Evolutionary conservation across 371 early-diverging fungal genomes (phyloP).

Genomic region (Capillidium rhysosporum): DNA sequence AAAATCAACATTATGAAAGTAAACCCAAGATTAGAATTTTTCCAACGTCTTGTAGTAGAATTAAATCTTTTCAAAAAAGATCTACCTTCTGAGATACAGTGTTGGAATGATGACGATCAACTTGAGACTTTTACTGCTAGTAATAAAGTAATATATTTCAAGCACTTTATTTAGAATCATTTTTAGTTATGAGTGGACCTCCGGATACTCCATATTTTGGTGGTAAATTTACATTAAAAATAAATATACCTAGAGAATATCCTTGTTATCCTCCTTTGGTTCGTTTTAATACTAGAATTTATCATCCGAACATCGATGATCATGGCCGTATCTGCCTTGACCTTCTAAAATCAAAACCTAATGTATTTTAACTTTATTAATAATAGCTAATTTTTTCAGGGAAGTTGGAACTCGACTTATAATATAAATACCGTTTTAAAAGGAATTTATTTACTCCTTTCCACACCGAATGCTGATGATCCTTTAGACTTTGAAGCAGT

Average conservation of each 20-base stretch:
- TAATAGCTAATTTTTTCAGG: slow-evolving; percentile 2
- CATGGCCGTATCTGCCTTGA: slow-evolving; percentile 89
- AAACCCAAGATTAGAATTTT: no score
- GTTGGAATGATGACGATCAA: background rate
- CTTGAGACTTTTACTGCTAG: background rate
- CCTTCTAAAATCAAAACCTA: slow-evolving; percentile 19
- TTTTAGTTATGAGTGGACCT: slow-evolving; percentile 3
- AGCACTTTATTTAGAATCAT: no score
- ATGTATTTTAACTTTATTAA: background rate
- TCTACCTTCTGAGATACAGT: background rate
- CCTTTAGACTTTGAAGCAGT: slow-evolving; percentile 13
- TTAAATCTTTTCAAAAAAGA: background rate
- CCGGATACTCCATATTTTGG: slow-evolving; percentile 3
- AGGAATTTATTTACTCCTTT: slow-evolving; percentile 11
- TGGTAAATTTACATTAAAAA: background rate
- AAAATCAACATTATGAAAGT: no score
- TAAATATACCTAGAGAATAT: slow-evolving; percentile 14
- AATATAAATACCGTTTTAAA: slow-evolving; percentile 11
- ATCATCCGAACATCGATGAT: slow-evolving; percentile 99
- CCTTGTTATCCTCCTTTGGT: slow-evolving; percentile 98
- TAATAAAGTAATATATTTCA: background rate
- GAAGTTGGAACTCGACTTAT: slow-evolving; percentile 12
- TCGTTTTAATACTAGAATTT: slow-evolving; percentile 94
- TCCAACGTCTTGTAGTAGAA: no score
- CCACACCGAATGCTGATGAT: slow-evolving; percentile 16